phyloP scores from a whole-genome alignment of 2,329 filamentous ascomycete species.

The Huntiella moniliformis region DNA sequence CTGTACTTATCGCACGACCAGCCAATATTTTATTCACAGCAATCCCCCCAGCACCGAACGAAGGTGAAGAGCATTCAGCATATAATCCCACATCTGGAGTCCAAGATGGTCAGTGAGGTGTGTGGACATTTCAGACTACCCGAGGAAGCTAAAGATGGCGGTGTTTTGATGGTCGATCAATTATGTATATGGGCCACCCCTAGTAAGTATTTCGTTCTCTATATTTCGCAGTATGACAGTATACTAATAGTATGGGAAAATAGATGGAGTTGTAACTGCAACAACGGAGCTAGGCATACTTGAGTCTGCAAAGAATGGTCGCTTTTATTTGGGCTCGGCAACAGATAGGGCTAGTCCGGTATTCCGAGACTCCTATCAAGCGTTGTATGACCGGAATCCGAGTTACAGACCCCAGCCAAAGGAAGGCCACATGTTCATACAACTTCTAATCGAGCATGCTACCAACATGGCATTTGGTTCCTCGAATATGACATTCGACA shows the following conservation, averaged over 20 bases:
- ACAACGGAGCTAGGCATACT: neutral
- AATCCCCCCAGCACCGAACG: neutral
- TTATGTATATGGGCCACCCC: neutral
- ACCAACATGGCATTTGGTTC: neutral
- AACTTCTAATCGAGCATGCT: neutral
- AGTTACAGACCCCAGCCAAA: neutral
- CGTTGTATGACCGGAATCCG: neutral
- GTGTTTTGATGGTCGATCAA: constrained; percentile 1
- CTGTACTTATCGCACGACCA: neutral
- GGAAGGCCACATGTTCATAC: neutral
- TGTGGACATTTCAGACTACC: neutral
- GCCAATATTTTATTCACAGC: neutral
- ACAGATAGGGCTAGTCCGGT: neutral
- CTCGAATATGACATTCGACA: neutral
- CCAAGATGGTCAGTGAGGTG: neutral
- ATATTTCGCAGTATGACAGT: too few relatives aligned
- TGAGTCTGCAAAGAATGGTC: too few relatives aligned
- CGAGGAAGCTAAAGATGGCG: neutral
- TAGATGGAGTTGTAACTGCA: neutral
- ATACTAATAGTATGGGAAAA: neutral
- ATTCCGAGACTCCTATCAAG: neutral
- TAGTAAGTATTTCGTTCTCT: neutral
- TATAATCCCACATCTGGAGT: neutral
- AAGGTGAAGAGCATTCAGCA: neutral
- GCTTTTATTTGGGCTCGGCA: too few relatives aligned